These are phyloP conservation scores for Populus tremula DNA, from an alignment of 345 rosid genomes.

Conservation along the genomic window DNA sequence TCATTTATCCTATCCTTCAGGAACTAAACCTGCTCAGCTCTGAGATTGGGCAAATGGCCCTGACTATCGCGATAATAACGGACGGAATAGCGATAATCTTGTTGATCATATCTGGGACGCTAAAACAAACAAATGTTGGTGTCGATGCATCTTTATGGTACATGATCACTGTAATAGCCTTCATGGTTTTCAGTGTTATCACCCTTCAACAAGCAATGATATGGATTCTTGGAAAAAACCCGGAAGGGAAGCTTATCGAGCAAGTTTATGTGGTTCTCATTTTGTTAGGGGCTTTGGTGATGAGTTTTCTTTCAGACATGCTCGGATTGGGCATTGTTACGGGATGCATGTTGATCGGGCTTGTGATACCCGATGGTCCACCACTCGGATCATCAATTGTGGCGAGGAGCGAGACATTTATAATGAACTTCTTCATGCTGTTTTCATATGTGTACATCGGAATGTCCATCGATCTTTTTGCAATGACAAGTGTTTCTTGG, in stretches of 20 bases:
- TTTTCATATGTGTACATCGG: conserved; percentile 56
- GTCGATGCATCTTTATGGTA: conserved; percentile 28
- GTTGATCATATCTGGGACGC: conserved; percentile 5
- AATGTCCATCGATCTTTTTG: conserved; percentile 40
- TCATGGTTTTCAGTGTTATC: conserved; percentile 22
- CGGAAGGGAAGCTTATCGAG: conserved; percentile 49
- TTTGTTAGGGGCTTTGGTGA: conserved; percentile 41
- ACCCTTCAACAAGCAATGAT: conserved; percentile 26
- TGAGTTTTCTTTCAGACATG: conserved; percentile 62
- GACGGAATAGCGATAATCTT: conserved; percentile 9
- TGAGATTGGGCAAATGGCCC: conserved; percentile 26
- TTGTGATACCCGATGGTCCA: conserved; percentile 62
- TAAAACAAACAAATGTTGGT: conserved; percentile 33
- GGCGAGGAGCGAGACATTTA: conserved; percentile 50
- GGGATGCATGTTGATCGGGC: conserved; percentile 64
- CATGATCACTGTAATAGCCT: conserved; percentile 19
- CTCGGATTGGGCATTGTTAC: conserved; percentile 56
- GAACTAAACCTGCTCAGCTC: conserved; percentile 33
- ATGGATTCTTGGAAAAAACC: conserved; percentile 53
- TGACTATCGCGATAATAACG: conserved; percentile 5
- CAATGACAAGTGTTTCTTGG: conserved; percentile 42
- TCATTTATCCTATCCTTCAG: conserved; percentile 18
- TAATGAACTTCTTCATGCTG: conserved; percentile 59
- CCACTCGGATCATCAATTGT: conserved; percentile 56
- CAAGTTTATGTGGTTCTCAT: conserved; percentile 44